Base-by-base conservation (phyloP, 192 early-diverging fungal species). In the Coemansia sp. region DNA sequence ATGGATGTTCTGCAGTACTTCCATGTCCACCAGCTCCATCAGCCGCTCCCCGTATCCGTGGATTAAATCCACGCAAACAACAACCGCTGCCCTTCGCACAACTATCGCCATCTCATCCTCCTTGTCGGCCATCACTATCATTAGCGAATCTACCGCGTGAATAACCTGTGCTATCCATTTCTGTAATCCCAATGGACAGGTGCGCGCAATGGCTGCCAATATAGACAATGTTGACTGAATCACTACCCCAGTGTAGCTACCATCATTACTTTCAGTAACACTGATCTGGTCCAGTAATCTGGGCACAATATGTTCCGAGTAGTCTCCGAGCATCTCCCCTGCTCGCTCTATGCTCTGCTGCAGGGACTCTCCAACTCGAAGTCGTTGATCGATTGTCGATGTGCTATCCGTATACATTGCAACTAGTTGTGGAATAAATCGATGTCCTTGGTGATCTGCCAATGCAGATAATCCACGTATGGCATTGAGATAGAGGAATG, bases 401-500 rank as follows among this genome's bases (percentile, higher is more conserved):
- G 67, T 56, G 22, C 54, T 59, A 19, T 73, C 80, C 8, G 68
- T 56, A 74, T 98, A 98, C 54, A 93, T 85, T 9, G 44, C 47
- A 19, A 88, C 82, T 22, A 98, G 82, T 54, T 83, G 84, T 24
- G 67, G 65, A 49, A 98, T 82, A 54, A 91, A 90, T 38, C 71
- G 66, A 30, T 82, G 69, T 14, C 92, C 91, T 58, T 94, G 87
- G 18, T 84, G 81, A 65, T 98, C 96, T 0, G 93, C 89, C 24
- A 96, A 68, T 1, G 94, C 83, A 5, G 91, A 81, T 9, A 95
- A 81, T 2, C 94, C 92, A 58, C 92, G 91, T 58, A 98, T 85
- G 7, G 94, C 93, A 74, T 96, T 96, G 30, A 98, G 83, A 60
- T 98, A 94, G 28, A 96, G 88, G 68, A 91, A 98, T 66, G 92